phyloP scores from a whole-genome alignment of 192 early-diverging fungal species.

The Backusella macrospora region DNA sequence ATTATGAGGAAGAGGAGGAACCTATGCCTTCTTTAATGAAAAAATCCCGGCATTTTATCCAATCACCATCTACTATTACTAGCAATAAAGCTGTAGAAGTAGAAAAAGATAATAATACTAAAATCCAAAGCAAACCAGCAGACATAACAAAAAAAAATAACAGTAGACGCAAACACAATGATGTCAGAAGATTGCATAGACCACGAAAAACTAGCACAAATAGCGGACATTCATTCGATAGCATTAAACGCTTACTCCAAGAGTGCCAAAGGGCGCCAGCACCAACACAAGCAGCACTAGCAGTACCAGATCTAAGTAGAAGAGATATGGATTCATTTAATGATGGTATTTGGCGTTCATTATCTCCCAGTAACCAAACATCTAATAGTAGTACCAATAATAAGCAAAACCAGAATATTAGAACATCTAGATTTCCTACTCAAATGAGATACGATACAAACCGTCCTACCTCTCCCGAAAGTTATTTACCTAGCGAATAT shows the following conservation, averaged over 20 bases:
- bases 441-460: background rate
- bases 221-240: background rate
- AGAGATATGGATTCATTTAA: background rate
- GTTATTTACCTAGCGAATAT: background rate
- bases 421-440: background rate
- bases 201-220: background rate
- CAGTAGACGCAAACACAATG: background rate
- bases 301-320: background rate
- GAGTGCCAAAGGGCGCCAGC: background rate
- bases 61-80: background rate
- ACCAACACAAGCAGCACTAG: background rate
- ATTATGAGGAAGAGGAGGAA: background rate
- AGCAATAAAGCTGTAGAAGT: background rate
- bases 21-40: background rate
- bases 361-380: background rate
- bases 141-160: no score
- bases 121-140: no score
- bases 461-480: background rate
- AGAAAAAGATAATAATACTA: no score
- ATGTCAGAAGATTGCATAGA: background rate
- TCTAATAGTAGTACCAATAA: no score
- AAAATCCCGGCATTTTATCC: background rate
- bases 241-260: background rate
- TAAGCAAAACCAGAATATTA: background rate
- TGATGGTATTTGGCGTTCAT: background rate